Percentiles rank a stretch among this genome's conserved stretches.
Evolutionary conservation across 495 filamentous ascomycete species (phyloP).

Genomic region (Penicillium bialowiezense): DNA sequence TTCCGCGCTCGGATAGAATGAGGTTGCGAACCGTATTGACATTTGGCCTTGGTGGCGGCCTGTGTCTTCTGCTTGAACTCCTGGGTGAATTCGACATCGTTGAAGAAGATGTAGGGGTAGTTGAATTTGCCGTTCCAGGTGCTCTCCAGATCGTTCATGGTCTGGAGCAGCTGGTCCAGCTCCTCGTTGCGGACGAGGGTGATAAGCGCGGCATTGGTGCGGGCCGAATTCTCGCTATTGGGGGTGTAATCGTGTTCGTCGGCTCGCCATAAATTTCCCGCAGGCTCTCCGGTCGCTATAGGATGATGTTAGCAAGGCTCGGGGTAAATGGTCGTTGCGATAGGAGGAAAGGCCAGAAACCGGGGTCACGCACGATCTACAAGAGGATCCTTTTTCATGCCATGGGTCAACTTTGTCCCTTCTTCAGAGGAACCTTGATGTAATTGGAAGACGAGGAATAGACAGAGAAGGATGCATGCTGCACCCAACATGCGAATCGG

Average conservation of each 20-base stretch:
- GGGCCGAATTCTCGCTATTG: slow-evolving; percentile 67
- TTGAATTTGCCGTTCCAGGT: slow-evolving; percentile 99
- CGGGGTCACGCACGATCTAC: slow-evolving; percentile 64
- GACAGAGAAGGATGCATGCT: slow-evolving; percentile 63
- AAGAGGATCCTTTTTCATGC: slow-evolving; percentile 72
- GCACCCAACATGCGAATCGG: slow-evolving; percentile 76
- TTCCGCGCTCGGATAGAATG: not conserved
- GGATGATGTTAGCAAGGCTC: slow-evolving; percentile 4
- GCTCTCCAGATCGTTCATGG: slow-evolving; percentile 86
- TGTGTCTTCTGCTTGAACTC: slow-evolving; percentile 85
- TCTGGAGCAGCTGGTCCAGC: slow-evolving; percentile 73
- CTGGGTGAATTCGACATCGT: slow-evolving; percentile 85
- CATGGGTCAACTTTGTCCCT: slow-evolving; percentile 37
- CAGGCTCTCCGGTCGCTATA: slow-evolving; percentile 77
- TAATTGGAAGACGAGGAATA: slow-evolving; percentile 72
- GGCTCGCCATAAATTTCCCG: slow-evolving; percentile 67
- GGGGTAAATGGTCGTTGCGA: not conserved
- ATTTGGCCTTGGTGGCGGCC: slow-evolving; percentile 78
- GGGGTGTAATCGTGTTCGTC: slow-evolving; percentile 68
- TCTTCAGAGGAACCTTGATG: slow-evolving; percentile 46
- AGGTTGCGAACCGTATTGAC: slow-evolving; percentile 65
- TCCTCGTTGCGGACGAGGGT: slow-evolving; percentile 91
- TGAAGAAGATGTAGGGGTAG: slow-evolving; percentile 99
- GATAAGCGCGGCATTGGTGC: slow-evolving; percentile 90
- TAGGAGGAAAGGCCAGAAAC: not conserved